Percentiles rank a stretch among this genome's conserved stretches.
Conservation (phyloP, 257 asterid species). For the Schizonepeta tenuifolia region DNA sequence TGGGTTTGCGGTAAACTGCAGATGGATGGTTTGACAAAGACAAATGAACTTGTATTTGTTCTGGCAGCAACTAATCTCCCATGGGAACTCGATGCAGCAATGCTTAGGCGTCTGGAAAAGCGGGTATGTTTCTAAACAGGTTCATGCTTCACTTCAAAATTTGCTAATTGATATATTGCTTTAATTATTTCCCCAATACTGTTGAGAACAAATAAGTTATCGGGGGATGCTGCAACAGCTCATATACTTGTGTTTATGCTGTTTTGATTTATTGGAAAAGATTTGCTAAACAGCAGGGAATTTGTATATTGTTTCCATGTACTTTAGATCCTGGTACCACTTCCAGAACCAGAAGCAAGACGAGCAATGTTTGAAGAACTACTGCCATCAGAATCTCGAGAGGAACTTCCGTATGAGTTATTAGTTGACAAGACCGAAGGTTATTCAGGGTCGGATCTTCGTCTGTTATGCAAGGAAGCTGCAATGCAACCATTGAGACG, state of each 20-base stretch:
- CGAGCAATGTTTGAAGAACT: slow-evolving; percentile 87
- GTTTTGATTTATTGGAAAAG: slow-evolving; percentile 16
- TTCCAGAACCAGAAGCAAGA: slow-evolving; percentile 96
- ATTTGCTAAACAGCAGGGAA: slow-evolving; percentile 11
- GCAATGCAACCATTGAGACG: slow-evolving; percentile 98
- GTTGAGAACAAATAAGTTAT: background rate
- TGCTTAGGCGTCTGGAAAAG: slow-evolving; percentile 99
- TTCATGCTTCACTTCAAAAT: slow-evolving; percentile 7
- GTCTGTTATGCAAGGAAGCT: slow-evolving; percentile 93
- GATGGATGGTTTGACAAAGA: slow-evolving; percentile 98
- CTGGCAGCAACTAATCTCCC: slow-evolving; percentile 99
- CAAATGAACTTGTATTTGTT: slow-evolving; percentile 96
- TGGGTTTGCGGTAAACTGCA: slow-evolving; percentile 57
- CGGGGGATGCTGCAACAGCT: background rate
- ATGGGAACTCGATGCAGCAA: slow-evolving; percentile 98
- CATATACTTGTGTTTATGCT: background rate
- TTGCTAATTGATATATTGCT: background rate
- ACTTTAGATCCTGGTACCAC: slow-evolving; percentile 88
- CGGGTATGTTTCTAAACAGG: slow-evolving; percentile 56
- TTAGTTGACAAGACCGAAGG: slow-evolving; percentile 77
- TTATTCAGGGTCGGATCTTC: slow-evolving; percentile 93
- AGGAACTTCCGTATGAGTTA: slow-evolving; percentile 72
- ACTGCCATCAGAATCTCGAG: slow-evolving; percentile 56
- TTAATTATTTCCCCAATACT: background rate
- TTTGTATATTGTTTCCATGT: slow-evolving; percentile 26